Base-by-base conservation (phyloP, 495 filamentous ascomycete genomes). In the Xylona heveae region DNA sequence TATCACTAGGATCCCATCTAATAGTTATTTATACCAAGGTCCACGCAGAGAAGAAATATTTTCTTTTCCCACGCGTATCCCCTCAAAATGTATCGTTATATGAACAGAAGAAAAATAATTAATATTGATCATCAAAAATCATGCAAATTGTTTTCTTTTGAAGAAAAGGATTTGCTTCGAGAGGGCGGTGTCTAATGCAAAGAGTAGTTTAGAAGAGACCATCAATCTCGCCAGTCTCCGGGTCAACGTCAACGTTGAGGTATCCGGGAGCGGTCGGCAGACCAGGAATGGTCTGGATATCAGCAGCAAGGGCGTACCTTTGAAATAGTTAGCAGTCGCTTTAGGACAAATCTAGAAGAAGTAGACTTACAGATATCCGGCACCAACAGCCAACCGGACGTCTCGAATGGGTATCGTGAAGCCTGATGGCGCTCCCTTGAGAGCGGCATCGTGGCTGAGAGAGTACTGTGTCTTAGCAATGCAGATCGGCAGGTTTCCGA, bases 391-490 rank as follows among this genome's bases (percentile, higher is more conserved):
- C 65, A 97, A 66, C 30, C 84, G 59, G 29, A 97, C 85, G 49
- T 97, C 88, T 38, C 85, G 59, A 39, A 97, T 93, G 6, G 88
- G 88, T 14, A 97, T 78, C 4, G 79, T 91, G 50, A 97, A 97
- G 15, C 85, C 88, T 5, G 75, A 79, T 9, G 88, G 88, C n/a
- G 88, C 88, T 30, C 88, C 88, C 60, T 97, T 97, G 38, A 97
- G 63, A 14, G 74, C 67, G 8, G 83, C 76, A 50, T 97, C 88
- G 46, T 95, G 88, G 47, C 77, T 85, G 39, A 97, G 69, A 15
- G 79, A 90, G 55, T 97, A 97, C 53, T 97, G 88, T 24, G 88
- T 94, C 69, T 95, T 97, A 36, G 85, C 84, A 38, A 94, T 72
- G 54, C 85, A 95, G 50, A 94, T 92, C 2, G 88, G 88, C 37